phyloP scores from a whole-genome alignment of 805 yeast genomes.

The Danielia oregonensis region DNA sequence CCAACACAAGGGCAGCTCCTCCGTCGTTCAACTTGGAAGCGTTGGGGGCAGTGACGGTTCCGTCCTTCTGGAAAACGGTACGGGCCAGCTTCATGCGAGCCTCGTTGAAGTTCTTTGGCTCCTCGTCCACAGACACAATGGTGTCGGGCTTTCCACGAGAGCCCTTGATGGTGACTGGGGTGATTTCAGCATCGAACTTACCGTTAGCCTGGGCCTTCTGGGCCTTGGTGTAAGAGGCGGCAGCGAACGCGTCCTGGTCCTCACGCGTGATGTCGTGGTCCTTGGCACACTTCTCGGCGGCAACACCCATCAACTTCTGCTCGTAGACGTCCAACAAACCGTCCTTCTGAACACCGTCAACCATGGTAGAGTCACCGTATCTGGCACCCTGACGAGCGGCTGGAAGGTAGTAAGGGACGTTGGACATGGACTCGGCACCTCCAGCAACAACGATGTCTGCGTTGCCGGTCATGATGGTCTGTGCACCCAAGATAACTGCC shows the following conservation, averaged over 20 bases:
- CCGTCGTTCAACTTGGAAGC: constrained; percentile 97
- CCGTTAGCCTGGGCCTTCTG: constrained; percentile 75
- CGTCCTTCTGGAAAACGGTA: constrained; percentile 93
- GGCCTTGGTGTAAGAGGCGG: constrained; percentile 81
- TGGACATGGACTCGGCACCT: constrained; percentile 97
- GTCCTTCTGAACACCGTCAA: constrained; percentile 90
- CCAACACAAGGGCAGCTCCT: constrained; percentile 90
- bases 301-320: constrained; percentile 88
- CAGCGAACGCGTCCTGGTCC: constrained; percentile 85
- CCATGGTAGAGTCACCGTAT: constrained; percentile 74
- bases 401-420: constrained; percentile 89
- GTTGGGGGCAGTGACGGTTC: constrained; percentile 96
- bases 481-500: constrained; percentile 86
- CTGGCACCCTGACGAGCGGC: constrained; percentile 83
- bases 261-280: constrained; percentile 78
- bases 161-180: constrained; percentile 88
- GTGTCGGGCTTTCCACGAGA: constrained; percentile 82
- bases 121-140: constrained; percentile 76
- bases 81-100: constrained; percentile 76
- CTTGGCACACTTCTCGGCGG: constrained; percentile 93
- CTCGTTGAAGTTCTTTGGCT: constrained; percentile 72
- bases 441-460: constrained; percentile 95
- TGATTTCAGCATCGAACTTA: constrained; percentile 77
- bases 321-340: constrained; percentile 93
- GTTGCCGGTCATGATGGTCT: constrained; percentile 78